These are phyloP conservation scores for Gamarada debralockiae DNA, from an alignment of 495 filamentous ascomycete genomes.

Conservation along the genomic window DNA sequence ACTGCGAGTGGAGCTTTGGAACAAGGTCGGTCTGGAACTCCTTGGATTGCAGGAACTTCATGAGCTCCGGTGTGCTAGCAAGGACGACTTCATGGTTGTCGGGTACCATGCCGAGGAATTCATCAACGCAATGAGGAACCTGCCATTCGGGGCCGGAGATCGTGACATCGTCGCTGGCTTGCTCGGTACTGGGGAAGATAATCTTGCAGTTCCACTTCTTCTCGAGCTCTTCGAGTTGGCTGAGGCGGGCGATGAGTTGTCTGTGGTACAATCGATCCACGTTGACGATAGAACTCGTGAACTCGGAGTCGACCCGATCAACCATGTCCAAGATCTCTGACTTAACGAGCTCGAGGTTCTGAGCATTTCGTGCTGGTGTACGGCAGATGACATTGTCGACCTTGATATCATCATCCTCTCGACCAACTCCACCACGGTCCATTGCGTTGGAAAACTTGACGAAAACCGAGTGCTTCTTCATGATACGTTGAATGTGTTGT, in stretches of 20 bases:
- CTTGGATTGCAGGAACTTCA: conserved; percentile 71
- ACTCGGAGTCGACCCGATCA: conserved; percentile 95
- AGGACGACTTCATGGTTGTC: conserved; percentile 90
- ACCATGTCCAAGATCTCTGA: conserved; percentile 99
- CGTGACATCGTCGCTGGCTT: conserved; percentile 92
- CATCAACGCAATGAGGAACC: conserved; percentile 92
- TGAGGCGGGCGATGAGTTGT: conserved; percentile 80
- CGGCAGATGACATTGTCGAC: conserved; percentile 99
- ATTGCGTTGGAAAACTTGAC: conserved; percentile 99
- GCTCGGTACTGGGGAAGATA: conserved; percentile 93
- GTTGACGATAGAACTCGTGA: conserved; percentile 85
- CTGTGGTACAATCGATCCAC: conserved; percentile 95
- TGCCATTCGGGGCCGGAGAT: conserved; percentile 97
- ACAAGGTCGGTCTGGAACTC: conserved; percentile 75
- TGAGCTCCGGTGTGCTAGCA: conserved; percentile 66
- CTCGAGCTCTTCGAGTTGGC: conserved; percentile 89
- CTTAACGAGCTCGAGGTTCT: conserved; percentile 95
- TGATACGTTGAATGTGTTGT: conserved; percentile 98
- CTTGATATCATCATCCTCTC: conserved; percentile 95
- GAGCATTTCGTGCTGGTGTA: conserved; percentile 93
- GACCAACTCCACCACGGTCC: conserved; percentile 91
- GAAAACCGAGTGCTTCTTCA: conserved; percentile 99
- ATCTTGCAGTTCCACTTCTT: conserved; percentile 99
- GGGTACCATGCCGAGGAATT: conserved; percentile 94
- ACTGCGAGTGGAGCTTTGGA: conserved; percentile 81